Evolutionary conservation across 441 rosid species (phyloP).

Genomic region (Cnidoscolus chayamansa): DNA sequence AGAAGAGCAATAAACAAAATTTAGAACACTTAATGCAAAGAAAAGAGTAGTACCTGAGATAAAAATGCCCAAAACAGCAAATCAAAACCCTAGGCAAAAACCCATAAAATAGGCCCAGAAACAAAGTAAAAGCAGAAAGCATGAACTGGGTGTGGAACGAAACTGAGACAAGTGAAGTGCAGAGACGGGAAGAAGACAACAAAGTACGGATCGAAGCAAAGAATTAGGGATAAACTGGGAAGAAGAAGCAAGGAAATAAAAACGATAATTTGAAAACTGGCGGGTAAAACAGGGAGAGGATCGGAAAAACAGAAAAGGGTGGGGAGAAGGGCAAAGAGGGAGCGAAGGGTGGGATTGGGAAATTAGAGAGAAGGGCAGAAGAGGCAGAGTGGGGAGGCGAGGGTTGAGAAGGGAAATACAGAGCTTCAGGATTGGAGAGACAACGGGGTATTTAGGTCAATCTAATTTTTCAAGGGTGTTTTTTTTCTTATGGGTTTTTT

Average conservation of each 20-base stretch:
- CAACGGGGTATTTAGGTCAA: slow-evolving; percentile 49
- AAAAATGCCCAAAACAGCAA: not conserved
- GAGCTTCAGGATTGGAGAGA: not conserved
- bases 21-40: not conserved
- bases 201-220: slow-evolving; percentile 10
- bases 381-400: slow-evolving; percentile 43
- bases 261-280: slow-evolving; percentile 36
- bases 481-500: slow-evolving; percentile 16
- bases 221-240: slow-evolving; percentile 1
- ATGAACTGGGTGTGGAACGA: not conserved
- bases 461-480: not conserved
- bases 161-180: slow-evolving; percentile 2
- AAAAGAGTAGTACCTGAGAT: slow-evolving; percentile 13
- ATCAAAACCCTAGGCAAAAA: slow-evolving; percentile 11
- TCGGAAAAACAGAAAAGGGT: slow-evolving; percentile 25
- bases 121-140: not conserved
- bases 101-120: not conserved
- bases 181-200: slow-evolving; percentile 6
- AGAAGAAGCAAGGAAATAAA: slow-evolving; percentile 14
- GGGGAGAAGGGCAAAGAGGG: slow-evolving; percentile 26
- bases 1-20: slow-evolving; percentile 9
- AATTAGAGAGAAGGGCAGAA: slow-evolving; percentile 61
- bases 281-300: slow-evolving; percentile 38
- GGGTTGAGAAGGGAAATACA: slow-evolving; percentile 48
- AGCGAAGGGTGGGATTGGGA: slow-evolving; percentile 43